Evolutionary conservation across 164 flowering plant genomes (phyloP), one percentile per base, ranked within the genome.

Genomic region (Tinospora cordifolia): DNA sequence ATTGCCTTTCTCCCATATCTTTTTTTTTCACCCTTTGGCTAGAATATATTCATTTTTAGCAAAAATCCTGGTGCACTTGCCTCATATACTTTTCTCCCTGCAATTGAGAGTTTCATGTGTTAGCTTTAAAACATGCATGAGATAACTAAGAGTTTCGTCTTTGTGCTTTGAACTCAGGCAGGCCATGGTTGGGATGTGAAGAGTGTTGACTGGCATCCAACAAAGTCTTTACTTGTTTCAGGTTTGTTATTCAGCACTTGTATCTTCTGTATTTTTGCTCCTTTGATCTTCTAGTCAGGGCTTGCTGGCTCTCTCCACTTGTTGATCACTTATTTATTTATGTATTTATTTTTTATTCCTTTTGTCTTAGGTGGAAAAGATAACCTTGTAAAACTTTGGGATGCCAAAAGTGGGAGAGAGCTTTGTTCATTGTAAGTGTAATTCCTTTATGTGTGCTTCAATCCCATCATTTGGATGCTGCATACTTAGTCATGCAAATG

Each of bases 171-270:
- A 88, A 88, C 96, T 87, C 92, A 90, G 91, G 84, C 99, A 95
- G 99, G 99, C 88, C 99, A 95, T 84, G 97, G 98, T 76, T 92
- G 99, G 99, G 99, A 95, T 87, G 98, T 91, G 69, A 95, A 95
- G 87, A 87, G 93, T 84, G 99, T 95, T 78, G 98, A 95, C 69
- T 95, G 99, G 99, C 99, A 95, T 75, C 99, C 99, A 72, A 84
- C 99, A 41, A 95, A 95, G 79, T 95, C 99, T 59, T 80, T 95
- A 70, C 79, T 95, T 44, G 96, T 87, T 72, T 92, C 99, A 75
- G 99, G 99, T 95, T 21, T 63, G 79, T 70, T 13, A 7, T 17
- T 70, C 72, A 39, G 24, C 22, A 34, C 34, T 2, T 66, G n/a
- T 51, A 40, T 24, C 38, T 24, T 47, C 24, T 30, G 8, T 2